Conservation (phyloP, 2,329 filamentous ascomycete genomes). For the Volutella citrinella region DNA sequence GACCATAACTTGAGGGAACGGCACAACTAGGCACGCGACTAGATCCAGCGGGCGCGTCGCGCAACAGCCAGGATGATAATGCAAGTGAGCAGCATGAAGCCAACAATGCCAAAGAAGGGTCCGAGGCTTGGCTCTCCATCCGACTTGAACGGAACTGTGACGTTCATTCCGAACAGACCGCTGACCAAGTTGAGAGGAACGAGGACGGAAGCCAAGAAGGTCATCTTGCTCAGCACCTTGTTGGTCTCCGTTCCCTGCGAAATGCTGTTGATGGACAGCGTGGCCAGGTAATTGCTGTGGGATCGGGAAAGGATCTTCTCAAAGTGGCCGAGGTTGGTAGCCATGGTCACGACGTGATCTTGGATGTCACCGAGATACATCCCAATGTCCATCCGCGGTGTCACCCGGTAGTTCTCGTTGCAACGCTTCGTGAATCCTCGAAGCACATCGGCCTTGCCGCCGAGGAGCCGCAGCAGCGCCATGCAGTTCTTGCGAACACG, state of each 20-base stretch:
- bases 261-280: constrained; percentile 89
- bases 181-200: constrained; percentile 93
- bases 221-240: constrained; percentile 89
- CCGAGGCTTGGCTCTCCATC: constrained; percentile 53
- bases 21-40: too few species aligned
- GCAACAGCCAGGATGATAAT: constrained; percentile 45
- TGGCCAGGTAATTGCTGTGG: constrained; percentile 94
- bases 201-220: constrained; percentile 88
- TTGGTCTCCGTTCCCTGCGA: constrained; percentile 86
- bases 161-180: constrained; percentile 86
- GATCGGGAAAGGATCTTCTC: constrained; percentile 95
- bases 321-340: constrained; percentile 91
- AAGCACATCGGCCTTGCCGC: constrained; percentile 97
- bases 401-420: constrained; percentile 95
- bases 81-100: constrained; percentile 52
- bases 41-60: constrained; percentile 46
- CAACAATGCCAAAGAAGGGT: constrained; percentile 51
- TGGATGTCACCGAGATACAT: constrained; percentile 97
- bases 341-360: constrained; percentile 99
- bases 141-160: constrained; percentile 64
- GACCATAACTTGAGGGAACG: too few species aligned
- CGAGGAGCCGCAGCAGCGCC: constrained; percentile 85
- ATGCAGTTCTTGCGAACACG: constrained; percentile 92
- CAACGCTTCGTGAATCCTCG: constrained; percentile 97
- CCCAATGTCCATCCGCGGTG: constrained; percentile 92